phyloP scores from a whole-genome alignment of 2,329 filamentous ascomycete species.

The Colletotrichum lindemuthianum region DNA sequence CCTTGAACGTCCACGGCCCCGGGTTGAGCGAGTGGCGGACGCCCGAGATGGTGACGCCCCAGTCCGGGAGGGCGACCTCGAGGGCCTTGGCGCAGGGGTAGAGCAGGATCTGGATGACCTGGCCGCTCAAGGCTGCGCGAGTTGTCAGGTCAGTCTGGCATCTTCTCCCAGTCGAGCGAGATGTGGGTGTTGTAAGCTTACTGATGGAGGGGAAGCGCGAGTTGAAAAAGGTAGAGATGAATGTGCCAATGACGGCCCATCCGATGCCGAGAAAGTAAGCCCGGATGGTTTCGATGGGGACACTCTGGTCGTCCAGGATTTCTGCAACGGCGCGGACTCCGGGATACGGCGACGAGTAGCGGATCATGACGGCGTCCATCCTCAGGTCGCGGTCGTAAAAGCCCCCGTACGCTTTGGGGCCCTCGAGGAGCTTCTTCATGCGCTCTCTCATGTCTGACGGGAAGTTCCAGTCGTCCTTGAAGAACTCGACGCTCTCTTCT shows the following conservation, averaged over 20 bases:
- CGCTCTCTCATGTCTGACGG: constrained; percentile 53
- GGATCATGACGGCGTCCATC: constrained; percentile 52
- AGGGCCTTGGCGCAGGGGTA: constrained; percentile 57
- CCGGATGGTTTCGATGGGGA: constrained; percentile 53
- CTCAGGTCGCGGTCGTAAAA: constrained; percentile 53
- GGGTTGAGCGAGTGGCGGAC: constrained; percentile 50
- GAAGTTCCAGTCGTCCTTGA: constrained; percentile 57
- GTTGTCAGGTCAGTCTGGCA: background rate
- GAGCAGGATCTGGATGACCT: constrained; percentile 57
- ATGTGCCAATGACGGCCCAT: constrained; percentile 51
- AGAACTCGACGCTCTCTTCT: constrained; percentile 49
- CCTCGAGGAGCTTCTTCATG: constrained; percentile 50
- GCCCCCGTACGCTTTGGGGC: constrained; percentile 51
- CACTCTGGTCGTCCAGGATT: constrained; percentile 46
- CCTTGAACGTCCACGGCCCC: constrained; percentile 54
- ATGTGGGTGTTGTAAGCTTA: constrained; percentile 33
- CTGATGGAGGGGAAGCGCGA: constrained; percentile 51
- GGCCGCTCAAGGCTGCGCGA: constrained; percentile 43
- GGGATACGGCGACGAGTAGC: constrained; percentile 54
- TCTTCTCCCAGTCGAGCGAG: background rate
- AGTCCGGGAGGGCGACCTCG: constrained; percentile 55
- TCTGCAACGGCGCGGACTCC: constrained; percentile 53
- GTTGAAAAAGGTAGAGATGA: constrained; percentile 54
- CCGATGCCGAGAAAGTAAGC: constrained; percentile 54
- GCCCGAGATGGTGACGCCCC: constrained; percentile 52